These are phyloP conservation scores for Sphenostylis stenocarpa DNA, from an alignment of 306 rosid species.

Conservation along the genomic window DNA sequence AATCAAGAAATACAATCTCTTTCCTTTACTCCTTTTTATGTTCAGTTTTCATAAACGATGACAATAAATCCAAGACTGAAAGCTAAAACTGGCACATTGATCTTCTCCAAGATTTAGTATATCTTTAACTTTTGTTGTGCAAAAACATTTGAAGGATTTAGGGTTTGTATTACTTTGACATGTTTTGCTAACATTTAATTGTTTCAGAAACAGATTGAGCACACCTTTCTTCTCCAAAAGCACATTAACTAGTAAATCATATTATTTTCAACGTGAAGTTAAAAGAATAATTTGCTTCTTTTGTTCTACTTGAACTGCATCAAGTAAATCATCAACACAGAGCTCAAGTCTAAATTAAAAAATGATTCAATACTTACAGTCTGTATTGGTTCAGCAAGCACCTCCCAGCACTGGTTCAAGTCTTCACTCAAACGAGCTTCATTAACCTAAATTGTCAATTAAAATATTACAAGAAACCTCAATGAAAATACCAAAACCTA, in stretches of 20 bases:
- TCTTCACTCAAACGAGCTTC: conserved; percentile 76
- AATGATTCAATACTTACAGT: conserved; percentile 54
- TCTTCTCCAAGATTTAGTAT: not conserved
- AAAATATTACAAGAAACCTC: conserved; percentile 23
- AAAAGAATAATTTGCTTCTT: conserved; percentile 1
- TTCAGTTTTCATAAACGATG: not conserved
- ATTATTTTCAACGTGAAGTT: not conserved
- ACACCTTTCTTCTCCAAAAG: not conserved
- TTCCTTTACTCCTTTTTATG: not conserved
- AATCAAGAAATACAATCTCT: not conserved
- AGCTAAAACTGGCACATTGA: not conserved
- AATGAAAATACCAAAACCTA: not conserved
- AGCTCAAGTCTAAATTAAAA: not conserved
- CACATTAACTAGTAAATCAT: not conserved
- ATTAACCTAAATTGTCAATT: conserved; percentile 57
- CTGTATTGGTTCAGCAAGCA: conserved; percentile 96
- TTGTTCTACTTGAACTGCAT: not conserved
- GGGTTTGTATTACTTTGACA: not conserved
- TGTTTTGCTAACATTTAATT: not conserved
- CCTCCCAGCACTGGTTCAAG: conserved; percentile 88
- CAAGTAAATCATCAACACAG: not conserved
- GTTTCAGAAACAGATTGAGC: conserved; percentile 10
- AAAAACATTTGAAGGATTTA: not conserved
- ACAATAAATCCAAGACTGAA: not conserved
- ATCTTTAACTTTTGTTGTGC: not conserved